Conservation (phyloP, 352 stramenopile species). For the Phytophthora syringae region DNA sequence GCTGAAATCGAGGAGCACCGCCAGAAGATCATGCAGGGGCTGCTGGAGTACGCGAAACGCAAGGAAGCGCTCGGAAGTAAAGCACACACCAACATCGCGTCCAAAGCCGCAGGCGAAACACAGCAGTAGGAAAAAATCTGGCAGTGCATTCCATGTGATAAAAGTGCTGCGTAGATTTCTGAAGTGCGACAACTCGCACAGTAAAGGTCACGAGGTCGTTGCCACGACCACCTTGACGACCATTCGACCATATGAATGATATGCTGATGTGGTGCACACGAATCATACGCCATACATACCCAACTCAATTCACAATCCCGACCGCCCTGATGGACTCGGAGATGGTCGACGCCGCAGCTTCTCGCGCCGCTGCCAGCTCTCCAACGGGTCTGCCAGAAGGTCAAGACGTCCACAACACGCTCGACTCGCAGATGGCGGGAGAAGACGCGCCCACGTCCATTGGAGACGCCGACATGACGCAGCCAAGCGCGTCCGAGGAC, state of each 20-base stretch:
- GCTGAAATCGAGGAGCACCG: slow-evolving; percentile 70
- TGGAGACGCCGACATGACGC: slow-evolving; percentile 40
- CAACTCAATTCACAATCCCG: no score
- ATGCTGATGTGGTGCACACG: slow-evolving; percentile 5
- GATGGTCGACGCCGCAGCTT: neutral
- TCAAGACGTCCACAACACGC: neutral
- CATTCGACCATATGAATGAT: no score
- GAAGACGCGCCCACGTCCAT: neutral
- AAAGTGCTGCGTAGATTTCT: neutral
- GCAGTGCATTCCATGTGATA: slow-evolving; percentile 4
- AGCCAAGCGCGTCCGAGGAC: slow-evolving; percentile 48
- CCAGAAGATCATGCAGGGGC: slow-evolving; percentile 63
- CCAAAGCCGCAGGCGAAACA: no score
- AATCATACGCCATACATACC: neutral
- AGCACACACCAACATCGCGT: neutral
- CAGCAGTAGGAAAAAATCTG: no score
- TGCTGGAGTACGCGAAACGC: slow-evolving; percentile 64
- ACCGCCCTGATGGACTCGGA: neutral
- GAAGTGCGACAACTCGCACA: neutral
- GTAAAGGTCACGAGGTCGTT: slow-evolving; percentile 15
- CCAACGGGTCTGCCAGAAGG: neutral
- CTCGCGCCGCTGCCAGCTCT: neutral
- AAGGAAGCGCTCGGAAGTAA: slow-evolving; percentile 45
- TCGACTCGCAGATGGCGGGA: neutral
- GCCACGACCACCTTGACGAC: no score